Evolutionary conservation across 192 early-diverging fungal species (phyloP).

Genomic region (Chytriomyces confervae): DNA sequence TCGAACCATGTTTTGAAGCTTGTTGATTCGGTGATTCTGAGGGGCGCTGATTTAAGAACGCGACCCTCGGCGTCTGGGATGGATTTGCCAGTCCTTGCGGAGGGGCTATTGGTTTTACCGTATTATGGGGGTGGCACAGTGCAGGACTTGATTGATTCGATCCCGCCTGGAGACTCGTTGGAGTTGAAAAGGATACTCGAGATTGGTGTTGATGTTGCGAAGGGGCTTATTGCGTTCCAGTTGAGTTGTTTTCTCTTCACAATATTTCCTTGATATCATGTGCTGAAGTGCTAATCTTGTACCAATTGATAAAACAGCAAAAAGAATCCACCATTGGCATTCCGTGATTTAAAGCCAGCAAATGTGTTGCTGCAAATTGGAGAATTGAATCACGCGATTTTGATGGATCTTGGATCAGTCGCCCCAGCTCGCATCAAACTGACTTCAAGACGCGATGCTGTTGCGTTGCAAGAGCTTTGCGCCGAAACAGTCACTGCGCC

Average conservation of each 20-base stretch:
- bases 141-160: conserved; percentile 58
- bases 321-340: conserved; percentile 52
- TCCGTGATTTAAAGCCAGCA: conserved; percentile 61
- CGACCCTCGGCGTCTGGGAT: conserved; percentile 7
- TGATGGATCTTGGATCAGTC: conserved; percentile 63
- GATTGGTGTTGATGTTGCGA: conserved; percentile 49
- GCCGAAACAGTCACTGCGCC: conserved; percentile 60
- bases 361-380: conserved; percentile 48
- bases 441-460: conserved; percentile 47
- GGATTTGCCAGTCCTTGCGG: conserved; percentile 29
- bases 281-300: neutral
- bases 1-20: conserved; percentile 46
- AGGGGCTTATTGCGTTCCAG: conserved; percentile 57
- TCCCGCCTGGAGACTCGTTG: conserved; percentile 36
- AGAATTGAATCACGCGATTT: conserved; percentile 35
- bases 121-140: conserved; percentile 50
- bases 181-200: conserved; percentile 42
- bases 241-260: conserved; percentile 9
- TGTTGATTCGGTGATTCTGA: conserved; percentile 44
- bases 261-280: neutral
- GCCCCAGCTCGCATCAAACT: conserved; percentile 46
- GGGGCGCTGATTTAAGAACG: neutral
- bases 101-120: conserved; percentile 54
- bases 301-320: conserved; percentile 23
- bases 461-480: conserved; percentile 54